phyloP scores from a whole-genome alignment of 2,329 filamentous ascomycete species.

The Diaporthe aspalathi region DNA sequence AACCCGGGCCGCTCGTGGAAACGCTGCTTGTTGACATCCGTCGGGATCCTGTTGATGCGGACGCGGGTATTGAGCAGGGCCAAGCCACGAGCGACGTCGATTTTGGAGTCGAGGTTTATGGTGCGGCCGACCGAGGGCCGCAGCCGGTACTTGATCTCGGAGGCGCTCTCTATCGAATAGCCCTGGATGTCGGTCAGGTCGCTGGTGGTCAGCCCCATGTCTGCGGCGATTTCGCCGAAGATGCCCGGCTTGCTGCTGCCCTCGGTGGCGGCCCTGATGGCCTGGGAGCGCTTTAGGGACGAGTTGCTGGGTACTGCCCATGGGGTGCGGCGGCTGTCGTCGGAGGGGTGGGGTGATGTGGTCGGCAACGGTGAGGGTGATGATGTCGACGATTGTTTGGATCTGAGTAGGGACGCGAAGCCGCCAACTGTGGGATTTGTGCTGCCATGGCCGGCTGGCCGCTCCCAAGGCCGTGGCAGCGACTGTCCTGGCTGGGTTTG shows the following conservation, averaged over 20 bases:
- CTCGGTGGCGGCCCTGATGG: not conserved
- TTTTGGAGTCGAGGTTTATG: conserved; percentile 51
- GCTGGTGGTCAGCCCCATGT: conserved; percentile 44
- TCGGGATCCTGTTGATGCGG: conserved; percentile 66
- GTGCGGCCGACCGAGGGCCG: conserved; percentile 59
- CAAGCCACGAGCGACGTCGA: conserved; percentile 60
- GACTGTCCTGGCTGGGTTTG: not conserved
- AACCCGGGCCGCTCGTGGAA: conserved; percentile 81
- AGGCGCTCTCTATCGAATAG: conserved; percentile 37
- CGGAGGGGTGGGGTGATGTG: not conserved
- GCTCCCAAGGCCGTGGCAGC: not conserved
- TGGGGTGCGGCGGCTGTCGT: not conserved
- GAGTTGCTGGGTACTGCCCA: not conserved
- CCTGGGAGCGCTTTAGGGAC: not conserved
- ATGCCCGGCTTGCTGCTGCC: conserved; percentile 38
- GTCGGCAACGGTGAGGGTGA: not conserved
- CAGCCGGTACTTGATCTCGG: conserved; percentile 50
- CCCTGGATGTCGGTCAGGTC: conserved; percentile 44
- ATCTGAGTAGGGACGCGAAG: not conserved
- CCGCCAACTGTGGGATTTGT: not conserved
- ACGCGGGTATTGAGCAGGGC: conserved; percentile 54
- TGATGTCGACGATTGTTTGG: not conserved
- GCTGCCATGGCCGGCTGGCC: not conserved
- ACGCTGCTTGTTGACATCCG: conserved; percentile 68
- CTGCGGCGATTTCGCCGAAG: conserved; percentile 40